Evolutionary conservation across 345 rosid genomes (phyloP), one percentile per base, ranked within the genome.

Genomic region (Lumnitzera littorea): DNA sequence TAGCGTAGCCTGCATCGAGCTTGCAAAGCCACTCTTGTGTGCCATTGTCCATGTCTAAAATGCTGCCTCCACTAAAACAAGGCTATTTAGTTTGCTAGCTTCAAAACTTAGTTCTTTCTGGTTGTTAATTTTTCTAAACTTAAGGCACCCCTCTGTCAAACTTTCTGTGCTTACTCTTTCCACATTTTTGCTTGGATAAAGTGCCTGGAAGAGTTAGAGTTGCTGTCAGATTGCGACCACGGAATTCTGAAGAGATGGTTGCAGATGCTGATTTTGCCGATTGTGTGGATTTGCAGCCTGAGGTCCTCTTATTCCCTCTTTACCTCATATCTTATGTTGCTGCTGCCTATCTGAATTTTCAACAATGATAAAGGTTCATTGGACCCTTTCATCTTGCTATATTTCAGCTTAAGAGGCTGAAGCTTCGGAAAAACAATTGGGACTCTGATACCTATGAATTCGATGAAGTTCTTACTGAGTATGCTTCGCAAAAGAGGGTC

Each of bases 231-330:
- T 85, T 95, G 73, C 73, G 97, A 62, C 97, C 97, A 2, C 85
- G 88, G 13, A 95, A 84, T 77, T 80, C 83, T 1, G 99, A 95
- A 70, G 99, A 95, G 71, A 62, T 82, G 71, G 81, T 67, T 53
- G 96, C 86, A 2, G 99, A 95, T 80, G 90, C 98, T 4, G 99
- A 95, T 81, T 95, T 88, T 76, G 95, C 89, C 16, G 99, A 88
- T 63, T 88, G 98, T 68, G 99, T 95, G 58, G 99, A 95, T 64
- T 67, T 91, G 49, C 98, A 74, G 72, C 97, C 98, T 0, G 99
- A 95, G 99, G 99, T 91, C 20, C 20, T 20, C 20, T 20, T 20
- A 20, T 20, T 20, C 20, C 20, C 20, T 1, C 1, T 20, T 20
- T 20, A 20, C 20, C 20, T 20, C 20, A 78, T 55, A 15, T 63